Conservation (phyloP, 2,329 filamentous ascomycete genomes). For the Exophiala viscosa region DNA sequence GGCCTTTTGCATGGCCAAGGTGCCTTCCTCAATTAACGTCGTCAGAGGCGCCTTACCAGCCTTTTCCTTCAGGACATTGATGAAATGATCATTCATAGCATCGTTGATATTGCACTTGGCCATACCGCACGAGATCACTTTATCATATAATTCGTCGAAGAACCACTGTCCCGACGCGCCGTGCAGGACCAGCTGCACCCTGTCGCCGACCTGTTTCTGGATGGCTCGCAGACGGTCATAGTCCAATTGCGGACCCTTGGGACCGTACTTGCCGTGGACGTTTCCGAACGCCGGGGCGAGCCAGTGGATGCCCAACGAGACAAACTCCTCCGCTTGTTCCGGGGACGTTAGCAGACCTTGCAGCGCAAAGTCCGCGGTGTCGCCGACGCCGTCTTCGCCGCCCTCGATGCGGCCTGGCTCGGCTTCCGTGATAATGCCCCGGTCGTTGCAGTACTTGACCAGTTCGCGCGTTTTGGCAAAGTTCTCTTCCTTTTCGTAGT, state of each 20-base stretch:
- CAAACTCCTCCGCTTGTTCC: conserved; percentile 66
- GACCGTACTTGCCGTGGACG: conserved; percentile 69
- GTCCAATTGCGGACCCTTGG: conserved; percentile 26
- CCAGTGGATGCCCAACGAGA: conserved; percentile 68
- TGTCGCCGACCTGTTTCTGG: conserved; percentile 46
- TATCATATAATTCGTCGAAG: conserved; percentile 51
- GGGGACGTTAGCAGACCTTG: conserved; percentile 62
- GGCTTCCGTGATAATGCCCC: conserved; percentile 65
- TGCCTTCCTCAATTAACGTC: conserved; percentile 53
- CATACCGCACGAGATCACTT: conserved; percentile 54
- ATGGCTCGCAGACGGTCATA: conserved; percentile 48
- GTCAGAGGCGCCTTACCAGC: conserved; percentile 53
- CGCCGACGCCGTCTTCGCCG: conserved; percentile 69
- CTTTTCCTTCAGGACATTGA: conserved; percentile 48
- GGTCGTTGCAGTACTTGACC: conserved; percentile 59
- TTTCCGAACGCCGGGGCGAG: conserved; percentile 75
- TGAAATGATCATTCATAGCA: conserved; percentile 34
- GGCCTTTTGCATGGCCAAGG: conserved; percentile 52
- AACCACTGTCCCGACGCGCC: conserved; percentile 59
- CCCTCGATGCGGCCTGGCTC: conserved; percentile 69
- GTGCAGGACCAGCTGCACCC: conserved; percentile 55
- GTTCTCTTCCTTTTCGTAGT: conserved; percentile 68
- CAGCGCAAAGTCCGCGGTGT: conserved; percentile 56
- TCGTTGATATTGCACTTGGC: conserved; percentile 49
- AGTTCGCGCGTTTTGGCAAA: conserved; percentile 60